phyloP scores from a whole-genome alignment of 108 stramenopile genomes.

The Nitzschia sp. region DNA sequence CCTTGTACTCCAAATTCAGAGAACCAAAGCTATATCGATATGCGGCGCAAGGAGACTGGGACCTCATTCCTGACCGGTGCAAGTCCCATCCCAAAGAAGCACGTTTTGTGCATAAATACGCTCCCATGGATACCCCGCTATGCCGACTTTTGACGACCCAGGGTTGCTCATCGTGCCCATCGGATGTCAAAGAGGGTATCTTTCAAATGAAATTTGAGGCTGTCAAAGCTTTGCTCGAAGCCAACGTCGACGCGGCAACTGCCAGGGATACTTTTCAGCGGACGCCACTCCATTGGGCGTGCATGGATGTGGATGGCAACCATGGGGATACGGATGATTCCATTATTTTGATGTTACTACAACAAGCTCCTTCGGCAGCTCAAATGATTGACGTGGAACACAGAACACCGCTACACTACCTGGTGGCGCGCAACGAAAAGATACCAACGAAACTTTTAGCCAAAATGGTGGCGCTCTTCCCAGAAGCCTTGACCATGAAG shows the following conservation, averaged over 20 bases:
- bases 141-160: slow-evolving; percentile 19
- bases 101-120: slow-evolving; percentile 29
- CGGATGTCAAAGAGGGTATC: slow-evolving; percentile 6
- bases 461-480: slow-evolving; percentile 9
- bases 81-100: slow-evolving; percentile 31
- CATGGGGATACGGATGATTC: slow-evolving; percentile 7
- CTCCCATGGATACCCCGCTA: slow-evolving; percentile 32
- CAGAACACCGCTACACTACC: slow-evolving; percentile 23
- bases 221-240: slow-evolving; percentile 18
- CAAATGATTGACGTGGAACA: slow-evolving; percentile 10
- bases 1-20: slow-evolving; percentile 23
- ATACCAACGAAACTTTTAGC: slow-evolving; percentile 16
- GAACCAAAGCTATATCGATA: slow-evolving; percentile 23
- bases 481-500: slow-evolving; percentile 17
- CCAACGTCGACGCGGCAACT: slow-evolving; percentile 12
- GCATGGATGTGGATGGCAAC: slow-evolving; percentile 23
- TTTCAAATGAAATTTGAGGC: slow-evolving; percentile 12
- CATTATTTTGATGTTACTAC: slow-evolving; percentile 5
- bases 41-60: slow-evolving; percentile 31
- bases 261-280: slow-evolving; percentile 45
- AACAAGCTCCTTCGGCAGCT: not conserved
- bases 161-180: not conserved
- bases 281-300: slow-evolving; percentile 61
- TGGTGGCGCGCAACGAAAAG: slow-evolving; percentile 23
- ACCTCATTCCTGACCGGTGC: slow-evolving; percentile 35